These are phyloP conservation scores for Fraxinus angustifolia DNA, from an alignment of 305 asterid species.

Conservation along the genomic window DNA sequence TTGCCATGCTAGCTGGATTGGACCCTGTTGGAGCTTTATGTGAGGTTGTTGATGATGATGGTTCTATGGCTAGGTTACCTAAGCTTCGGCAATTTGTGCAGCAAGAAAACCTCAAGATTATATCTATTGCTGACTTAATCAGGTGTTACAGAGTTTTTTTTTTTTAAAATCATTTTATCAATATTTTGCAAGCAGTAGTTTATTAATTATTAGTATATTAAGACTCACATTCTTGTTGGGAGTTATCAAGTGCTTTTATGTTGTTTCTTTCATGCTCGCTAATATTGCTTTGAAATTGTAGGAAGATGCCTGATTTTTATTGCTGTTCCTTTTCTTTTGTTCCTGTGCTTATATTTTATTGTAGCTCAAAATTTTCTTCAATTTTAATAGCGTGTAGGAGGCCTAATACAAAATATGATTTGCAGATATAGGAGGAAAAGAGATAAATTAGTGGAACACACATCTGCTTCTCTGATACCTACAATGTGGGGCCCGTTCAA, in stretches of 20 bases:
- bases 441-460: constrained; percentile 74
- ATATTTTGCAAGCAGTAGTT: not conserved
- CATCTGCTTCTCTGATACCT: constrained; percentile 91
- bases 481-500: constrained; percentile 94
- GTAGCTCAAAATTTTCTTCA: constrained; percentile 2
- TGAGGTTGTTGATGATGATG: constrained; percentile 96
- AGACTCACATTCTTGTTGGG: not conserved
- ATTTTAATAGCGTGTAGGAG: not conserved
- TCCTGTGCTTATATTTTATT: not conserved
- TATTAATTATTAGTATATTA: too few species aligned
- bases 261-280: not conserved
- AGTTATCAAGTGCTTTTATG: not conserved
- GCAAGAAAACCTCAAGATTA: constrained; percentile 65
- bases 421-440: constrained; percentile 88
- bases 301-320: not conserved
- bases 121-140: constrained; percentile 88
- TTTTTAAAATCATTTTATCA: not conserved
- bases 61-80: constrained; percentile 97
- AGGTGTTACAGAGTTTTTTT: constrained; percentile 39
- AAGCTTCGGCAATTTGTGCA: constrained; percentile 60
- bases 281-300: not conserved
- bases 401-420: constrained; percentile 13
- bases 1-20: constrained; percentile 75
- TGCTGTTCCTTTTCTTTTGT: not conserved
- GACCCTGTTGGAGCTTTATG: constrained; percentile 84